Evolutionary conservation across 2,329 filamentous ascomycete genomes (phyloP), one percentile per base, ranked within the genome.

Genomic region (Pseudogymnoascus pannorum): DNA sequence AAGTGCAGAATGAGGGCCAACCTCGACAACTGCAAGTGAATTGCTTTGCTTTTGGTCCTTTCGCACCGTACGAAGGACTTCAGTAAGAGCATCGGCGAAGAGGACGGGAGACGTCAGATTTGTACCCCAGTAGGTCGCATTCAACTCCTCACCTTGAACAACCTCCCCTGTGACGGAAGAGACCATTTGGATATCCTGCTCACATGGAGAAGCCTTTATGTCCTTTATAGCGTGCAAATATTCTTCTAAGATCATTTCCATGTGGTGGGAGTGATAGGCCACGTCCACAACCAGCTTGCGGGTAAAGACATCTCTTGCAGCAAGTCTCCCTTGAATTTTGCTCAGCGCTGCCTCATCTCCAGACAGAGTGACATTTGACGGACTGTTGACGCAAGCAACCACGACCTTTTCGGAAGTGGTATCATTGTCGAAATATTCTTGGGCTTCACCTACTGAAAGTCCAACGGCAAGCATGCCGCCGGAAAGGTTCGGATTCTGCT

Each of bases 401-500:
- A 67, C 68, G 65, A 64, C 64, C n/a, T 63, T 44, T 33, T 62
- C 64, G 11, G 36, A 7, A 3, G 7, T 4, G 8, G 44, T 8
- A 24, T 26, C 44, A n/a, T 26, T 5, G 4, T 9, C 44, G 14
- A 54, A 11, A 18, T 57, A 64, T 3, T 64, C 60, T 44, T 57
- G n/a, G 0, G 54, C 22, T 4, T 5, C 70, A 48, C 22, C 65
- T 67, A 16, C 70, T 67, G 16, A 59, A n/a, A 22, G 33, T 33
- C 67, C 82, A 2, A 82, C 79, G 0, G 82, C 82, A 67, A 83
- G 75, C 83, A 85, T 85, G 11, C 76, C 72, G 0, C 82, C 82
- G 8, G 70, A 69, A 0, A 16, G 72, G 16, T 63, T 40, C 11
- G n/a, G 48, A 16, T 54, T 42, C 29, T 60, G 33, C 5, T 42